A percentile compares a stretch with the other conserved stretches of the same genome.
Evolutionary conservation across 768 basidiomycete genomes (phyloP).

Genomic region (Punctularia strigosozonata): DNA sequence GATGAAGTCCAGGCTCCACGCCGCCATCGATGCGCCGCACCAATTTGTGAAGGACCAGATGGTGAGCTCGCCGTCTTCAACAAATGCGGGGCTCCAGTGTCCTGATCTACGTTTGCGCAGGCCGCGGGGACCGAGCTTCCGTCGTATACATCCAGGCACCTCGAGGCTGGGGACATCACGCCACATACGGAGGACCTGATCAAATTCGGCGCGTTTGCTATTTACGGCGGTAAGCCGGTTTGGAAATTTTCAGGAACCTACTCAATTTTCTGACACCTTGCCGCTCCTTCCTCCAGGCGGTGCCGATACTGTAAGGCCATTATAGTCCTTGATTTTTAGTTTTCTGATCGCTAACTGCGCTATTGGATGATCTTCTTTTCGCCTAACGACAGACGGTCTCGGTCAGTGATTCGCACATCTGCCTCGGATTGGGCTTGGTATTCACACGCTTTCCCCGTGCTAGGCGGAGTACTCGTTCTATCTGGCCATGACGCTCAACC

Average conservation of each 20-base stretch:
- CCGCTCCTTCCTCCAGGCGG: constrained; percentile 7
- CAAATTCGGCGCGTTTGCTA: neutral
- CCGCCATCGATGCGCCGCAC: constrained; percentile 12
- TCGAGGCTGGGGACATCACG: neutral
- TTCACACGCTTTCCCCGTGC: too few species aligned
- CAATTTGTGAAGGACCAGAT: constrained; percentile 14
- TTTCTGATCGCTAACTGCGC: constrained; percentile 1
- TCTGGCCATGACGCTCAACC: constrained; percentile 10
- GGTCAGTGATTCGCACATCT: too few species aligned
- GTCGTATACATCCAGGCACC: neutral
- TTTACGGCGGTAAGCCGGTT: constrained; percentile 1
- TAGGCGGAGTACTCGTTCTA: constrained; percentile 10
- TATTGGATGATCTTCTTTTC: too few species aligned
- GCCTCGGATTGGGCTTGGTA: too few species aligned
- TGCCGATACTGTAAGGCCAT: constrained; percentile 9
- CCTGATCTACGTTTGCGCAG: neutral
- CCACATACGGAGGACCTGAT: neutral
- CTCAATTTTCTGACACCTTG: neutral
- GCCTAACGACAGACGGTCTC: too few species aligned
- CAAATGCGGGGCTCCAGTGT: neutral
- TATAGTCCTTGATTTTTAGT: neutral
- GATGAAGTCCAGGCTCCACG: neutral
- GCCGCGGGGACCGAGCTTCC: neutral
- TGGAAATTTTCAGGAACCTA: neutral
- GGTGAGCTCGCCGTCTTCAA: constrained; percentile 6